Evolutionary conservation across 345 rosid species (phyloP), one percentile per base, ranked within the genome.

Genomic region (Gossypium herbaceum): DNA sequence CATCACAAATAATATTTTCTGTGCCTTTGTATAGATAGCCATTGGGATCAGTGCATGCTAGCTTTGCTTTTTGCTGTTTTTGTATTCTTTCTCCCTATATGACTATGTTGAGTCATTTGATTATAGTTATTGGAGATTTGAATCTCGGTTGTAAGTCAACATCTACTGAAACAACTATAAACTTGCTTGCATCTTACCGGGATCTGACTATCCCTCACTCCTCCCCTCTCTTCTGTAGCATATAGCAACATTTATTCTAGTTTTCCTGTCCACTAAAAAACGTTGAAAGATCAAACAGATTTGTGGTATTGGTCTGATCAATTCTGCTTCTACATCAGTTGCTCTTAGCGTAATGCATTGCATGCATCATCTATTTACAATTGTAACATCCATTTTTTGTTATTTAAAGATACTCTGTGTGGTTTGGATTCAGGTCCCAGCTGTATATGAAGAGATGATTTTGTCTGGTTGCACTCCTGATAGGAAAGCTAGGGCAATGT

Each of bases 381-480:
- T 6, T 41, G 25, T 44, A 44, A 48, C 71, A 19, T 58, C 57
- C 67, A 45, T 58, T 6, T 70, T 22, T 13, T 73, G 64, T 56
- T 17, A 13, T 57, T 20, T 50, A 25, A 13, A 43, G 50, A 24
- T 44, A 10, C 16, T 22, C 22, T 12, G 19, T 59, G 63, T 79
- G 70, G 74, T 72, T 66, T 27, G 77, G 52, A 25, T 78, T 81
- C 85, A 95, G 99, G 99, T 95, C 61, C 98, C 99, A 0, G 78
- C 81, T 71, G 94, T 95, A 63, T 95, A 91, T 25, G 96, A 93
- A 78, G 99, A 95, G 84, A 91, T 95, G 99, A 87, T 91, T 69
- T 59, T 84, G 86, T 84, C 91, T 47, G 99, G 97, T 8, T 90
- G 92, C 86, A 88, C 80, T 80, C 97, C 99, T 15, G 99, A 95